phyloP scores from a whole-genome alignment of 768 basidiomycete genomes.

The Hypholoma sublateritium region DNA sequence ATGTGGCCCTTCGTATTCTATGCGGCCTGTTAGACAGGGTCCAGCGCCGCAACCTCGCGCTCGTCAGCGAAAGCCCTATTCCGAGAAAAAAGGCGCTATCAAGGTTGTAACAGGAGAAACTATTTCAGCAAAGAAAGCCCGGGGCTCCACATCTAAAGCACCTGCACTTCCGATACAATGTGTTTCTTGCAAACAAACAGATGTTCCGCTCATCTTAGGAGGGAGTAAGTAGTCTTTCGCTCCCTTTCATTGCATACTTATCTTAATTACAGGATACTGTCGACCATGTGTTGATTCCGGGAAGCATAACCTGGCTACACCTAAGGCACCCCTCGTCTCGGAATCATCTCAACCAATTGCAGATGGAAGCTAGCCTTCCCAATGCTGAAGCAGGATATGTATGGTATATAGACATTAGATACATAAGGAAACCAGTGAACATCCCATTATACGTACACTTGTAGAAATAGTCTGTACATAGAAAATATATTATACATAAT shows the following conservation, averaged over 20 bases:
- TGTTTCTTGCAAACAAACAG: slow-evolving; percentile 58
- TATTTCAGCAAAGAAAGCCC: slow-evolving; percentile 14
- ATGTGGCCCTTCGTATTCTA: slow-evolving; percentile 44
- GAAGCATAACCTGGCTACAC: slow-evolving; percentile 15
- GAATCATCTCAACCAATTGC: neutral
- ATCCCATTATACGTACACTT: neutral
- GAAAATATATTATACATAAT: slow-evolving; percentile 21
- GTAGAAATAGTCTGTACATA: slow-evolving; percentile 17
- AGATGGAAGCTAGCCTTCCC: neutral
- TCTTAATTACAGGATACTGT: slow-evolving; percentile 54
- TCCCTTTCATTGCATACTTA: neutral
- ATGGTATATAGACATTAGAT: neutral
- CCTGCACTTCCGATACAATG: slow-evolving; percentile 42
- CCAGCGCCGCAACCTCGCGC: slow-evolving; percentile 27
- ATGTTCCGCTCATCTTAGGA: slow-evolving; percentile 75
- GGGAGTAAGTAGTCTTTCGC: slow-evolving; percentile 52
- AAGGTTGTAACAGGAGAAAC: slow-evolving; percentile 7
- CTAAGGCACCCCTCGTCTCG: neutral
- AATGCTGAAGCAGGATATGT: neutral
- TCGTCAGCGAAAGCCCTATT: slow-evolving; percentile 25
- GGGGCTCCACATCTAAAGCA: slow-evolving; percentile 13
- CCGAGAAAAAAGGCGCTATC: slow-evolving; percentile 24
- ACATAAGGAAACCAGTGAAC: neutral
- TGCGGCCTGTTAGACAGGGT: slow-evolving; percentile 60
- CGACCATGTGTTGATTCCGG: slow-evolving; percentile 65